Evolutionary conservation across 23 red algal species (phyloP), one percentile per base, ranked within the genome.

Genomic region (Cyanidioschyzon merolae): DNA sequence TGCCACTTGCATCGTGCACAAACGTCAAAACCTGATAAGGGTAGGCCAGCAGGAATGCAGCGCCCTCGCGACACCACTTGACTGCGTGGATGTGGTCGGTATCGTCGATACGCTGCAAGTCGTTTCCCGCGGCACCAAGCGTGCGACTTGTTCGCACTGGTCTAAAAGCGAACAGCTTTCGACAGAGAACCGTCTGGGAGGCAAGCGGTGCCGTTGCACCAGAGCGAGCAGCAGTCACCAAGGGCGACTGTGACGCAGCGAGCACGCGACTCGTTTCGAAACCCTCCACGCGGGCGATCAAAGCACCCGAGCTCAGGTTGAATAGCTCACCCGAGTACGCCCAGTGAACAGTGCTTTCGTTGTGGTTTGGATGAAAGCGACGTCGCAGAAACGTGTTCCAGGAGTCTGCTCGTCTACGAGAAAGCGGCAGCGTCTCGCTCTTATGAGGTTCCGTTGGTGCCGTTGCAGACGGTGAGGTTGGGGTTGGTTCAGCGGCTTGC

Each of bases 201-300:
- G 63, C 12, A 32, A 32, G 16, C 12, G 32, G 63, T 27, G 63
- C 7, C 45, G 45, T 15, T 21, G 45, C 7, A 21, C 12, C 21
- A 7, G 21, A 54, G 45, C 45, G 45, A 54, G 45, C 45, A 35
- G 63, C 2, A 7, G 32, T 32, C 29, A 35, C n/a, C 12, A 71
- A 27, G 3, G 21, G 63, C 29, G n/a, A 71, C 63, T 25, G 63
- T 27, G 63, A 12, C 29, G 63, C n/a, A 71, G 12, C n/a, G 21
- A 71, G 16, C 12, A 71, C 12, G n/a, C 63, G 63, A 7, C 21
- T 71, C 16, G 63, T 35, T 35, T 71, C 63, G 12, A 71, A 35
- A 27, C 63, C 63, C 63, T 71, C 63, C 29, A 71, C 63, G 12
- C 2, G 32, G 29, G 63, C 63, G 63, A 71, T 25, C 63, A 71